Percentiles rank a stretch among this genome's conserved stretches.
Conservation (phyloP, 2,329 filamentous ascomycete species). For the Paraconiothyrium sp. region DNA sequence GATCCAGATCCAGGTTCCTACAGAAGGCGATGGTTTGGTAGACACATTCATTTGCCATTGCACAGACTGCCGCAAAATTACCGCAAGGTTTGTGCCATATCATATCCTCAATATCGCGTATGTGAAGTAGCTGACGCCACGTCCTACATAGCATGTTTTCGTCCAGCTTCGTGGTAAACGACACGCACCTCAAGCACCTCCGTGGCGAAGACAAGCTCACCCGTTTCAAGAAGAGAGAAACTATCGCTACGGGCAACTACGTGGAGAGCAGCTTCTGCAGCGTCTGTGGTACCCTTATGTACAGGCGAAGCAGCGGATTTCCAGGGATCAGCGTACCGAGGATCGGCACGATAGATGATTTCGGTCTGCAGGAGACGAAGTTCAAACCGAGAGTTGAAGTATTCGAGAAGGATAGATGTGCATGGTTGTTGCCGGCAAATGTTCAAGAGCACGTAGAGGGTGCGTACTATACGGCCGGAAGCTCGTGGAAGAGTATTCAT, state of each 20-base stretch:
- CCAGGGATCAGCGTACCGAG: constrained; percentile 38
- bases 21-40: background rate
- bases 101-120: background rate
- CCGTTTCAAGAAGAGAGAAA: constrained; percentile 52
- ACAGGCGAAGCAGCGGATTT: constrained; percentile 14
- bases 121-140: background rate
- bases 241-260: constrained; percentile 46
- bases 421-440: background rate
- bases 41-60: constrained; percentile 8
- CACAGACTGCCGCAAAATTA: constrained; percentile 59
- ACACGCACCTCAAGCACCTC: constrained; percentile 59
- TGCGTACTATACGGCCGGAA: constrained; percentile 5
- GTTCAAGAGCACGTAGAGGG: constrained; percentile 5
- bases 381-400: constrained; percentile 63
- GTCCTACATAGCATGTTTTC: background rate
- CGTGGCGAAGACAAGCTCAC: constrained; percentile 63
- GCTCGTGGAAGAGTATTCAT: background rate
- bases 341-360: constrained; percentile 69
- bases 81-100: constrained; percentile 43
- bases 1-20: background rate
- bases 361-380: constrained; percentile 63
- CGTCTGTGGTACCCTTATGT: constrained; percentile 7
- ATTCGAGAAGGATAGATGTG: constrained; percentile 59
- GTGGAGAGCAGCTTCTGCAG: constrained; percentile 10
- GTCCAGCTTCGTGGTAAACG: constrained; percentile 61